Conservation (phyloP, 1,284 basidiomycete species). For the Waitea zeae region DNA sequence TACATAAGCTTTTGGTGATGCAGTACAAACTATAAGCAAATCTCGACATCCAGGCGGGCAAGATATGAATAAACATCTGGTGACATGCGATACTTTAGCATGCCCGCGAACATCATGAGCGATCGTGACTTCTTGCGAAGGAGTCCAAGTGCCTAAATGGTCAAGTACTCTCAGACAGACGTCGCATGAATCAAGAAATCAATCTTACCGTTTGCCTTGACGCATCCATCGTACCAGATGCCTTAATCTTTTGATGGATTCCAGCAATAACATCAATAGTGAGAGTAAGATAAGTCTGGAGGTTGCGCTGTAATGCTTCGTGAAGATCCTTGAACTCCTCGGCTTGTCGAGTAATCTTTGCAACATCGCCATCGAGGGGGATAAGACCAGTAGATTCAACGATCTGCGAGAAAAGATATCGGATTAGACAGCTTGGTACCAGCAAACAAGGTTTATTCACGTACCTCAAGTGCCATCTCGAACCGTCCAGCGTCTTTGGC, state of each 20-base stretch:
- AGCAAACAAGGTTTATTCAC: slow-evolving; percentile 12
- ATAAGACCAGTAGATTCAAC: slow-evolving; percentile 85
- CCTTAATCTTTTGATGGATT: slow-evolving; percentile 63
- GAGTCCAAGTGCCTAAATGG: slow-evolving; percentile 33
- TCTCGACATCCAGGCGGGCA: slow-evolving; percentile 61
- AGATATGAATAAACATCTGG: slow-evolving; percentile 86
- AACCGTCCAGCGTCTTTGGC: slow-evolving; percentile 58
- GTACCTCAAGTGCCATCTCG: slow-evolving; percentile 69
- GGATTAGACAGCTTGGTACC: neutral
- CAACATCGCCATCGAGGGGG: slow-evolving; percentile 76
- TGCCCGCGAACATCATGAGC: slow-evolving; percentile 77
- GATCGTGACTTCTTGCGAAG: slow-evolving; percentile 62
- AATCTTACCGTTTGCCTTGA: slow-evolving; percentile 52
- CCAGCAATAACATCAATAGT: slow-evolving; percentile 89
- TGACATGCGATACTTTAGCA: slow-evolving; percentile 77
- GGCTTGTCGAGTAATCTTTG: slow-evolving; percentile 72
- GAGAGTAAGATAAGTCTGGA: slow-evolving; percentile 78
- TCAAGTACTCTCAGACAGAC: slow-evolving; percentile 5
- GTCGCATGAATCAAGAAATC: slow-evolving; percentile 1
- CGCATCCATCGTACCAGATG: slow-evolving; percentile 53
- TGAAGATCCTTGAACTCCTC: slow-evolving; percentile 83
- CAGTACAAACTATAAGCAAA: too few relatives aligned
- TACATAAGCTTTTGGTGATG: too few relatives aligned
- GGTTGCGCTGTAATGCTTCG: slow-evolving; percentile 78
- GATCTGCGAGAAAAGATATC: slow-evolving; percentile 25